Evolutionary conservation across 2,329 filamentous ascomycete genomes (phyloP), one percentile per base, ranked within the genome.

Genomic region (Stachybotrys elegans): DNA sequence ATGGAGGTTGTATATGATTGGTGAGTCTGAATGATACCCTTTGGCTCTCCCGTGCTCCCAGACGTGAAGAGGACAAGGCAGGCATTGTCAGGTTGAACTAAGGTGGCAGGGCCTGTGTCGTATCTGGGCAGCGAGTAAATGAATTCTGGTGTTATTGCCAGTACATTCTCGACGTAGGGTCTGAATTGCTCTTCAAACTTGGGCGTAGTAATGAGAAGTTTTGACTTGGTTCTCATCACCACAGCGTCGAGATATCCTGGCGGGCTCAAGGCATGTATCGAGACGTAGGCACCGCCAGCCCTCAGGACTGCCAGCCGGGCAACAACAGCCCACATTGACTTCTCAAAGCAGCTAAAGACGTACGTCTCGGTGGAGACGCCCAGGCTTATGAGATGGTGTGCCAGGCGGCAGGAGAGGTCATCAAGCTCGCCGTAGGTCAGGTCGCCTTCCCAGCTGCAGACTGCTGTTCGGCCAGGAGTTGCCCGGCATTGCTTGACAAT

Each of bases 371-470:
- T n/a, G 14, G 22, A 23, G 17, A 66, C 51, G 8, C 56, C 57
- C 13, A 43, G 11, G 4, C 16, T 6, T 20, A 47, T 37, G 12
- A 51, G 44, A 12, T 46, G 25, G 21, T 35, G 23, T 2, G 51
- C 48, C 12, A 54, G 48, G 9, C 42, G 40, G 14, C 45, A 47
- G 2, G 45, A 25, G 20, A 44, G 43, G 9, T 34, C 13, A 16
- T 52, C 38, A 8, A 70, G 53, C 23, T 72, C 59, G 29, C 52
- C 40, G 43, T 70, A 71, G 5, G 66, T 68, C 65, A 62, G 35
- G 53, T 44, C 13, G 64, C 69, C 46, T 19, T 49, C 47, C 44
- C 44, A 49, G 3, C 44, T 34, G 34, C 14, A 16, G 34, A 36
- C 21, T 17, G 34, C 34, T 14, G 35, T n/a, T n/a, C n/a, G n/a